phyloP scores from a whole-genome alignment of 192 early-diverging fungal genomes.

The Coemansia sp. region DNA sequence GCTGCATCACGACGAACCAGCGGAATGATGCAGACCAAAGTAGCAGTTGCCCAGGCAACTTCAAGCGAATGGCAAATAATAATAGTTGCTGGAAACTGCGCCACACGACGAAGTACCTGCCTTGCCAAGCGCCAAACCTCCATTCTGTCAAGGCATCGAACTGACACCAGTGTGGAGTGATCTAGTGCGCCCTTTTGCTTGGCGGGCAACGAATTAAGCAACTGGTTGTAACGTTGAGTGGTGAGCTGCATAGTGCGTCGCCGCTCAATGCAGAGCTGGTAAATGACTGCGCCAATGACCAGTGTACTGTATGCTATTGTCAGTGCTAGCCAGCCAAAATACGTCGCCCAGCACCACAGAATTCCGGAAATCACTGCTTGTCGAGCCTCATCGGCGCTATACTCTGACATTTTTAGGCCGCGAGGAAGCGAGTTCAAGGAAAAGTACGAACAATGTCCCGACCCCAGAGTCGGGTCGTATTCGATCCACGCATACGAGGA shows the following conservation, averaged over 20 bases:
- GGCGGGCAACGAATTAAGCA: neutral
- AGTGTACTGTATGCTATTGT: constrained; percentile 19
- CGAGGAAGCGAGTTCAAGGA: constrained; percentile 25
- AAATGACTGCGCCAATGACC: constrained; percentile 20
- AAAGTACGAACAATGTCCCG: constrained; percentile 45
- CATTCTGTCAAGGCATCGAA: constrained; percentile 3
- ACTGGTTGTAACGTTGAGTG: constrained; percentile 4
- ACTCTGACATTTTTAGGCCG: neutral
- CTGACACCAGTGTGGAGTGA: constrained; percentile 12
- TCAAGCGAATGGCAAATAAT: constrained; percentile 26
- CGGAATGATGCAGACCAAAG: constrained; percentile 16
- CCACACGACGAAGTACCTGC: constrained; percentile 33
- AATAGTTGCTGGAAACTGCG: constrained; percentile 32
- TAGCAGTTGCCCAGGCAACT: constrained; percentile 30
- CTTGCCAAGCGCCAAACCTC: constrained; percentile 26
- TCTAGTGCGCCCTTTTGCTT: neutral
- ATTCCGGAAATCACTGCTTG: constrained; percentile 22
- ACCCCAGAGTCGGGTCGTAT: constrained; percentile 31
- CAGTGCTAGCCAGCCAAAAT: constrained; percentile 37
- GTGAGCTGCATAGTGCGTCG: constrained; percentile 12
- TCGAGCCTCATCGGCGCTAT: constrained; percentile 5
- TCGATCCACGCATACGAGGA: constrained; percentile 33
- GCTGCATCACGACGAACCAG: constrained; percentile 8
- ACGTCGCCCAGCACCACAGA: constrained; percentile 34
- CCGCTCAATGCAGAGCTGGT: constrained; percentile 12